These are phyloP conservation scores for Fusarium pseudoanthophilum DNA, from an alignment of 2,329 filamentous ascomycete genomes.

Conservation along the genomic window DNA sequence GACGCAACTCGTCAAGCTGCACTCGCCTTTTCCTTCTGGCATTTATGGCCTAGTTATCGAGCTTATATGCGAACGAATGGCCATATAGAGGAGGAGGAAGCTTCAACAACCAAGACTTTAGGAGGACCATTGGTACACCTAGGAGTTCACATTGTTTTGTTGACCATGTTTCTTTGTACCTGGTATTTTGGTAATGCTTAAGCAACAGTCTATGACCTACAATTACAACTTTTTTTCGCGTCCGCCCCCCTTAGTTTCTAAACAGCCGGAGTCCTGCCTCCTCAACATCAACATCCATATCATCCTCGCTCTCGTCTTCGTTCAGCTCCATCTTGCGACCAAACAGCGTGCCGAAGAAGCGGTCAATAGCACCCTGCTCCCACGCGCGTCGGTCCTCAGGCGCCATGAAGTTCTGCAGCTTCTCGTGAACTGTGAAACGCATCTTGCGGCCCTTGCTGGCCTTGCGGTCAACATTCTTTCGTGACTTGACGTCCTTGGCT, in stretches of 20 bases:
- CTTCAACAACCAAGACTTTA: slow-evolving; percentile 45
- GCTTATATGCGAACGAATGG: slow-evolving; percentile 52
- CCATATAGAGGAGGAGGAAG: slow-evolving; percentile 13
- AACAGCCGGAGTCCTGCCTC: slow-evolving; percentile 66
- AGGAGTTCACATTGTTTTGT: slow-evolving; percentile 52
- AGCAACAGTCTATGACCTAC: slow-evolving; percentile 17
- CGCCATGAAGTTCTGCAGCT: slow-evolving; percentile 98
- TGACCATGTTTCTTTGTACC: slow-evolving; percentile 49
- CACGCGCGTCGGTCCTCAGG: slow-evolving; percentile 83
- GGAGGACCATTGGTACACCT: slow-evolving; percentile 61
- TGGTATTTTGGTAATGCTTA: slow-evolving; percentile 29
- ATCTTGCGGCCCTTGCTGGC: slow-evolving; percentile 96
- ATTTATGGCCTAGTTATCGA: slow-evolving; percentile 59
- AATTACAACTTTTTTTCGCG: slow-evolving; percentile 27
- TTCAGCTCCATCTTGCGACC: slow-evolving; percentile 75
- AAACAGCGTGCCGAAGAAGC: slow-evolving; percentile 79
- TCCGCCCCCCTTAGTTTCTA: slow-evolving; percentile 48
- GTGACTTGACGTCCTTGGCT: slow-evolving; percentile 80
- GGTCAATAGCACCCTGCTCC: slow-evolving; percentile 82
- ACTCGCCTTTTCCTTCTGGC: slow-evolving; percentile 59
- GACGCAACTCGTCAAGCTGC: slow-evolving; percentile 50
- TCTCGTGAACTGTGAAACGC: slow-evolving; percentile 94
- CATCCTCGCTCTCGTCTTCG: slow-evolving; percentile 65
- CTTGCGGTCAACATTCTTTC: slow-evolving; percentile 88
- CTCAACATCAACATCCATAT: slow-evolving; percentile 64